Percentiles rank a stretch among this genome's conserved stretches.
Conservation (phyloP, 2,329 filamentous ascomycete genomes). For the Talaromyces sp. region DNA sequence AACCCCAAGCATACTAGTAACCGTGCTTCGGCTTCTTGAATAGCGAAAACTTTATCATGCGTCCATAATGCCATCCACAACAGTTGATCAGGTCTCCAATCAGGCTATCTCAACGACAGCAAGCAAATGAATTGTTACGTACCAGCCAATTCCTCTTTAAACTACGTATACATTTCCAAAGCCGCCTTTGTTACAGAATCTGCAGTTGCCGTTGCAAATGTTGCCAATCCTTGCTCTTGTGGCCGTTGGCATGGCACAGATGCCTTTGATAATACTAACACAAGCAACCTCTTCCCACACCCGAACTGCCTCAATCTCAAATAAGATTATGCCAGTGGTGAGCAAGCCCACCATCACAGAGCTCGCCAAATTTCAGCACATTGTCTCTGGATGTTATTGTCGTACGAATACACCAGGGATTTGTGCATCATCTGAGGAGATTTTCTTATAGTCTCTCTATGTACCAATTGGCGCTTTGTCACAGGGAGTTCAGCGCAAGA, state of each 20-base stretch:
- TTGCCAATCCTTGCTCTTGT: neutral
- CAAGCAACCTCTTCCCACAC: neutral
- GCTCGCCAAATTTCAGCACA: too few species aligned
- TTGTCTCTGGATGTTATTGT: too few species aligned
- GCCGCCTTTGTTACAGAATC: neutral
- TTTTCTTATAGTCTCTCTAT: too few species aligned
- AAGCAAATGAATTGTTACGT: neutral
- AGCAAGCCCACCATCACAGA: neutral
- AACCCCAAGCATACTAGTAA: neutral
- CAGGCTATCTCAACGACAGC: neutral
- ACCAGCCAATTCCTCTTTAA: neutral
- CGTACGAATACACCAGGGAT: too few species aligned
- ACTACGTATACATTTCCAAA: neutral
- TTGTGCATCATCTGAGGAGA: too few species aligned
- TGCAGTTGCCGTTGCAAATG: neutral
- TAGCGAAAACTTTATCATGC: neutral
- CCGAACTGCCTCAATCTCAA: neutral
- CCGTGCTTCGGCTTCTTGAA: neutral
- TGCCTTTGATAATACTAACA: neutral
- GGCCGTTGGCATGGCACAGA: neutral
- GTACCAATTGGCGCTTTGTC: too few species aligned
- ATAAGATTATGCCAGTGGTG: neutral
- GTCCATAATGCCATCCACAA: neutral
- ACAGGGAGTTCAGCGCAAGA: too few species aligned
- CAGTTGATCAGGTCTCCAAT: neutral